A percentile compares a stretch with the other conserved stretches of the same genome.
Evolutionary conservation across 2,329 filamentous ascomycete genomes (phyloP).

Genomic region (Waltergamsia citrina): DNA sequence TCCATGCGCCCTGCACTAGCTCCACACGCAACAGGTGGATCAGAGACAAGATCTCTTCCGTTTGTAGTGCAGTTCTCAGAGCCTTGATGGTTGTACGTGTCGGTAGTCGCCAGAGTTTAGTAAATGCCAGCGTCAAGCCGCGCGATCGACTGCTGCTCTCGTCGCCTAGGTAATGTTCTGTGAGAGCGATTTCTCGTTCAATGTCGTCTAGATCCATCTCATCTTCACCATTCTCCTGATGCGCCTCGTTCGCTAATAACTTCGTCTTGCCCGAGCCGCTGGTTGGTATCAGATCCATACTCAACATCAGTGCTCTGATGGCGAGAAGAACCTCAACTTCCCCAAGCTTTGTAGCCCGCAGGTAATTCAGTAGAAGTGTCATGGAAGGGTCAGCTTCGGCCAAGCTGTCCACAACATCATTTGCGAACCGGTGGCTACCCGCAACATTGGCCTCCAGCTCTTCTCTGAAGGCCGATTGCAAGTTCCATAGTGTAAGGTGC

Average conservation of each 20-base stretch:
- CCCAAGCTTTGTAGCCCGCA: constrained; percentile 56
- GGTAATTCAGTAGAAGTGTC: constrained; percentile 54
- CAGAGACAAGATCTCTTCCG: constrained; percentile 60
- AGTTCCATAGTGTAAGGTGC: constrained; percentile 49
- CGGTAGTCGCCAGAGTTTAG: constrained; percentile 60
- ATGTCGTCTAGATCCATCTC: constrained; percentile 49
- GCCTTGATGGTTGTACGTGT: constrained; percentile 48
- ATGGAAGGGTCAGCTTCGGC: constrained; percentile 59
- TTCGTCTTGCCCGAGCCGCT: constrained; percentile 19
- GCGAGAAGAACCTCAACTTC: constrained; percentile 57
- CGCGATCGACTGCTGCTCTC: constrained; percentile 53
- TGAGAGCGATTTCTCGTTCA: constrained; percentile 57
- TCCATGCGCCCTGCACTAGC: constrained; percentile 68
- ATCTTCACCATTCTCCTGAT: constrained; percentile 8
- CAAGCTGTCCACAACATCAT: constrained; percentile 53
- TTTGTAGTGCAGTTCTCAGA: constrained; percentile 53
- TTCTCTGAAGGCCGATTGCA: constrained; percentile 46
- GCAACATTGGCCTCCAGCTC: constrained; percentile 31
- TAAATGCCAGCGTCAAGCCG: constrained; percentile 58
- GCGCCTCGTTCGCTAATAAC: constrained; percentile 17
- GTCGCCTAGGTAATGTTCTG: constrained; percentile 56
- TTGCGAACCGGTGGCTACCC: constrained; percentile 39
- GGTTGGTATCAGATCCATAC: constrained; percentile 50
- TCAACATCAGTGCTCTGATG: constrained; percentile 58
- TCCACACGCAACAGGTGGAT: constrained; percentile 66